Conservation (phyloP, 2,329 filamentous ascomycete species). For the Aspergillus ochraceoroseus region DNA sequence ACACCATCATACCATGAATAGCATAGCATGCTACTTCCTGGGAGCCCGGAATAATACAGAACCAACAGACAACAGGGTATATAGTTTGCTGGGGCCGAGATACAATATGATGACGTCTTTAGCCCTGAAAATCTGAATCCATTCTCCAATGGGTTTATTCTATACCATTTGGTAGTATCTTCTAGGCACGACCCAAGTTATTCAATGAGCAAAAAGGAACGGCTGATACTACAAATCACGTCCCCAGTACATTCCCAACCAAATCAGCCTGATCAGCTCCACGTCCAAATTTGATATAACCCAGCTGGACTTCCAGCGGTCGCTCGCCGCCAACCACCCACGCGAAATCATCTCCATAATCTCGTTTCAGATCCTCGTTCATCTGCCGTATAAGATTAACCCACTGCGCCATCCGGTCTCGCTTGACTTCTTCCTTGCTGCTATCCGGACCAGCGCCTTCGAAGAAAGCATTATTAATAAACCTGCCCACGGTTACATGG, state of each 20-base stretch:
- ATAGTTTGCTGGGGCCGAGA: no score
- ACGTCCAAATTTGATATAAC: constrained; percentile 7
- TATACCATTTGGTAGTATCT: no score
- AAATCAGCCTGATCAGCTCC: constrained; percentile 1
- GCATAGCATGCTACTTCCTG: no score
- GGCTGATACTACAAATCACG: neutral
- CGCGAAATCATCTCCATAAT: neutral
- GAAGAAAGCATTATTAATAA: neutral
- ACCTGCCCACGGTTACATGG: constrained; percentile 5
- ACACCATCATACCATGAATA: no score
- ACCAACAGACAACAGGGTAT: no score
- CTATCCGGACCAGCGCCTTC: neutral
- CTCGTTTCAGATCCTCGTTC: constrained; percentile 1
- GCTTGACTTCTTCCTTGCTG: neutral
- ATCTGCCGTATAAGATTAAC: constrained; percentile 1
- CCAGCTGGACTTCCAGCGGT: constrained; percentile 6
- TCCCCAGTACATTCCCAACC: neutral
- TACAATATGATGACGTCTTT: no score
- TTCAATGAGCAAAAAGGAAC: no score
- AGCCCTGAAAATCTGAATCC: no score
- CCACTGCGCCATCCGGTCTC: constrained; percentile 1
- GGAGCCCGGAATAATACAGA: no score
- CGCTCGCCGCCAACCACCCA: constrained; percentile 1
- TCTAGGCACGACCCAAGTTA: no score
- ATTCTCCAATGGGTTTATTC: no score